These are phyloP conservation scores for Dianthus caryophyllus DNA, from an alignment of 148 eudicot genomes.

Conservation along the genomic window DNA sequence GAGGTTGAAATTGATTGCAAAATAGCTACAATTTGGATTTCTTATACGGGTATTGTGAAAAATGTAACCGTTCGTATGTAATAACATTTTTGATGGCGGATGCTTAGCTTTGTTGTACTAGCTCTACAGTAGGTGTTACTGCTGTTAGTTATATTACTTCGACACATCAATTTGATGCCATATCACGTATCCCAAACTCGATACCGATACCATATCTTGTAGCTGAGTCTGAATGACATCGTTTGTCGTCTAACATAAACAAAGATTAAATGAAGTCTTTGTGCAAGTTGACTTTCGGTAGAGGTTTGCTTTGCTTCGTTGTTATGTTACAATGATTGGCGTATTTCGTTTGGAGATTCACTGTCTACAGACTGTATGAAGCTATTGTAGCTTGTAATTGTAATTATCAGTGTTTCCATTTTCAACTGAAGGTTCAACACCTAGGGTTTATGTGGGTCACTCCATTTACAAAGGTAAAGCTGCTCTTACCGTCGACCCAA, in stretches of 20 bases:
- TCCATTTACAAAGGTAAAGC: constrained; percentile 95
- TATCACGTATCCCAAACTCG: too few species aligned
- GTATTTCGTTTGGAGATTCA: background rate
- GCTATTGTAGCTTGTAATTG: background rate
- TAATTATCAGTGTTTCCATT: constrained; percentile 10
- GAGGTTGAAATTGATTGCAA: background rate
- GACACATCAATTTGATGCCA: too few species aligned
- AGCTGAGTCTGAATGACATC: too few species aligned
- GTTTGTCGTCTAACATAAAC: too few species aligned
- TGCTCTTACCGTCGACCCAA: constrained; percentile 78
- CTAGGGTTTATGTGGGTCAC: constrained; percentile 76
- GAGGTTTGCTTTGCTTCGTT: background rate
- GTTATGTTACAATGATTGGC: background rate
- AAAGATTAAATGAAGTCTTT: too few species aligned
- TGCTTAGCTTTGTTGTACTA: too few species aligned
- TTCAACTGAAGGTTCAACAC: constrained; percentile 32
- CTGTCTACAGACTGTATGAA: background rate
- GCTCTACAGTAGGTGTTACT: too few species aligned
- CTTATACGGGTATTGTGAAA: background rate
- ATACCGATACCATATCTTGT: too few species aligned
- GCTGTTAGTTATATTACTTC: too few species aligned
- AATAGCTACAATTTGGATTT: background rate
- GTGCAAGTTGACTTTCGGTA: too few species aligned
- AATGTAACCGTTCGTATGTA: too few species aligned
- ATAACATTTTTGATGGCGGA: too few species aligned